Conservation (phyloP, 495 filamentous ascomycete species). For the Cairneyella variabilis region DNA sequence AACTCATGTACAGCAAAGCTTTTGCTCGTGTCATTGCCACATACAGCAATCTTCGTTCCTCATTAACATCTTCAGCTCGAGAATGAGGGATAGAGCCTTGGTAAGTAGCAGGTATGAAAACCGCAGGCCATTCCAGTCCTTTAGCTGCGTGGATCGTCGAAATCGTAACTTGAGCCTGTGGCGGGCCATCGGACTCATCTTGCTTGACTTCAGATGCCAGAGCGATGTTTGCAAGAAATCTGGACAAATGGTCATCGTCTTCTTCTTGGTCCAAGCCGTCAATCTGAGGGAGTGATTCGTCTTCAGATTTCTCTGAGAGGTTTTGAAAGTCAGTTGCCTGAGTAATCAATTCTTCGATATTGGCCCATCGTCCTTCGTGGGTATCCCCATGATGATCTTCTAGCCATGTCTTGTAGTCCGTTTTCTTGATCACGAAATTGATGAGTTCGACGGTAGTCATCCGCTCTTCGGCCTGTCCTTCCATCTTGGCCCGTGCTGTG, state of each 20-base stretch:
- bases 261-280: slow-evolving; percentile 70
- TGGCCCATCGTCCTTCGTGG: slow-evolving; percentile 82
- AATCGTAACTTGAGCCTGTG: slow-evolving; percentile 71
- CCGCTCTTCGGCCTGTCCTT: slow-evolving; percentile 35
- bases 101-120: slow-evolving; percentile 91
- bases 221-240: slow-evolving; percentile 86
- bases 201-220: slow-evolving; percentile 72
- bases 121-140: slow-evolving; percentile 94
- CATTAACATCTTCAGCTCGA: slow-evolving; percentile 83
- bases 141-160: slow-evolving; percentile 98
- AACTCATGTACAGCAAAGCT: slow-evolving; percentile 85
- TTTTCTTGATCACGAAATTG: slow-evolving; percentile 65
- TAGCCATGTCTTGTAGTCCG: slow-evolving; percentile 71
- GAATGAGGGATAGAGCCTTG: slow-evolving; percentile 92
- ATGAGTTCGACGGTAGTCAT: slow-evolving; percentile 67
- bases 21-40: slow-evolving; percentile 98
- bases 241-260: slow-evolving; percentile 65
- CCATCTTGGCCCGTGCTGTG: slow-evolving; percentile 54
- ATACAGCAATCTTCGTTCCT: slow-evolving; percentile 88
- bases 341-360: slow-evolving; percentile 80
- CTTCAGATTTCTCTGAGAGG: slow-evolving; percentile 33
- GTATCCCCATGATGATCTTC: slow-evolving; percentile 67
- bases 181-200: slow-evolving; percentile 52
- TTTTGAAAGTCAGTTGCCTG: slow-evolving; percentile 69
- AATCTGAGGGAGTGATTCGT: slow-evolving; percentile 72